phyloP scores from a whole-genome alignment of 2,329 filamentous ascomycete genomes.

The Phialocephala subalpina region DNA sequence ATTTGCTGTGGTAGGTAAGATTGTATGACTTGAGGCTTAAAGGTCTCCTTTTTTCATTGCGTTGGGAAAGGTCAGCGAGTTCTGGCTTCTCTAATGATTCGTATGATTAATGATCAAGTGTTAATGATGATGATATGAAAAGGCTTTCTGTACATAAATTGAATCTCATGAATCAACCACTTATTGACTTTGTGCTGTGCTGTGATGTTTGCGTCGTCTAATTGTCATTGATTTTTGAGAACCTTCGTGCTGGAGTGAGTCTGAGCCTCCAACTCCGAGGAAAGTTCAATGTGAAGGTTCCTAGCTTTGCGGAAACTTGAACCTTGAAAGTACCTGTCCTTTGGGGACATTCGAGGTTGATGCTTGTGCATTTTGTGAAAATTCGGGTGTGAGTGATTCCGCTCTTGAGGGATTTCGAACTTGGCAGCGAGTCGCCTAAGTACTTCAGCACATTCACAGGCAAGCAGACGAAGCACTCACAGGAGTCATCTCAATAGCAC shows the following conservation, averaged over 20 bases:
- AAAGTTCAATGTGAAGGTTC: too few species aligned
- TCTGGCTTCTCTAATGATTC: constrained; percentile 11
- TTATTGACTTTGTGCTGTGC: background rate
- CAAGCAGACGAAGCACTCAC: background rate
- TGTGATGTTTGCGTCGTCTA: too few species aligned
- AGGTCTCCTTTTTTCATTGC: constrained; percentile 12
- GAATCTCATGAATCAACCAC: constrained; percentile 29
- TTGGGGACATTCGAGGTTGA: too few species aligned
- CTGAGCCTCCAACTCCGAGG: too few species aligned
- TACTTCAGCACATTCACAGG: background rate
- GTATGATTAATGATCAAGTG: constrained; percentile 13
- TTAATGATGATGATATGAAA: constrained; percentile 30
- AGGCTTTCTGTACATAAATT: constrained; percentile 20
- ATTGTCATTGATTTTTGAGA: background rate
- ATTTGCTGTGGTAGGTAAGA: constrained; percentile 4
- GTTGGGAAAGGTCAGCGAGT: background rate
- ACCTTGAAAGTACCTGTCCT: too few species aligned
- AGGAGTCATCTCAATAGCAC: background rate
- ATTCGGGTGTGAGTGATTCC: too few species aligned
- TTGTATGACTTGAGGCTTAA: constrained; percentile 14
- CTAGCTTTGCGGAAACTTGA: too few species aligned
- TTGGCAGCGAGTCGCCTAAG: background rate
- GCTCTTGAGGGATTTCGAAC: too few species aligned
- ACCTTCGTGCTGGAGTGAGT: too few species aligned
- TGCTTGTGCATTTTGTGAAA: background rate